phyloP scores from a whole-genome alignment of 345 rosid genomes.

The Psidium guajava region DNA sequence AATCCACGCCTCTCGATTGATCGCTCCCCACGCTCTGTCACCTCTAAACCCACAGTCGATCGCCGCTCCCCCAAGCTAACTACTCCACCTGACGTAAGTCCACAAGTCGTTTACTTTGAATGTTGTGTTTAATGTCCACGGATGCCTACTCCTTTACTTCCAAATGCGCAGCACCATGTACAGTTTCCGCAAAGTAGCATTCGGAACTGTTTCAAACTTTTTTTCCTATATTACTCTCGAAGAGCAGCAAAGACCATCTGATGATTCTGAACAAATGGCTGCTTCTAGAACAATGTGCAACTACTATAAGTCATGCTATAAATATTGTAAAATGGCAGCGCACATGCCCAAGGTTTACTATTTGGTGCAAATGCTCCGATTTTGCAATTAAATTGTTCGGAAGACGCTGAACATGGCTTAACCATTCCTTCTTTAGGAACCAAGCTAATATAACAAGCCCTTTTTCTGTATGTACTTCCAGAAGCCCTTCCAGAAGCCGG shows the following conservation, averaged over 20 bases:
- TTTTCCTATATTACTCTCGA: neutral
- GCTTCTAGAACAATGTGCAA: neutral
- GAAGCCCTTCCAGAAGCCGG: conserved; percentile 65
- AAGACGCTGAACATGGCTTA: neutral
- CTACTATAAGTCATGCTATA: neutral
- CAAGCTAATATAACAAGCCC: neutral
- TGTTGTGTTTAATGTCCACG: neutral
- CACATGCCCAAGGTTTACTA: neutral
- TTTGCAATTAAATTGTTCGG: neutral
- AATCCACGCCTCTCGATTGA: conserved; percentile 58
- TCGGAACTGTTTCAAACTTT: neutral
- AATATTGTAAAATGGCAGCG: neutral
- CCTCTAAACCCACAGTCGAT: conserved; percentile 53
- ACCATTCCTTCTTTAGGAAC: neutral
- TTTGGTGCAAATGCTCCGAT: neutral
- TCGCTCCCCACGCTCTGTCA: conserved; percentile 54
- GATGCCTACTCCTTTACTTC: neutral
- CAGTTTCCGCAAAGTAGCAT: neutral
- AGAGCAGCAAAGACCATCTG: neutral
- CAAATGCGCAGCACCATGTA: neutral
- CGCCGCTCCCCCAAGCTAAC: conserved; percentile 59
- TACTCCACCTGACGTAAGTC: conserved; percentile 66
- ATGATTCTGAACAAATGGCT: neutral
- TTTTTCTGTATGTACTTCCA: neutral
- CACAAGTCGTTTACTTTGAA: neutral